These are phyloP conservation scores for Magnolia changhungtana DNA, from an alignment of 164 flowering plant species.

Conservation along the genomic window DNA sequence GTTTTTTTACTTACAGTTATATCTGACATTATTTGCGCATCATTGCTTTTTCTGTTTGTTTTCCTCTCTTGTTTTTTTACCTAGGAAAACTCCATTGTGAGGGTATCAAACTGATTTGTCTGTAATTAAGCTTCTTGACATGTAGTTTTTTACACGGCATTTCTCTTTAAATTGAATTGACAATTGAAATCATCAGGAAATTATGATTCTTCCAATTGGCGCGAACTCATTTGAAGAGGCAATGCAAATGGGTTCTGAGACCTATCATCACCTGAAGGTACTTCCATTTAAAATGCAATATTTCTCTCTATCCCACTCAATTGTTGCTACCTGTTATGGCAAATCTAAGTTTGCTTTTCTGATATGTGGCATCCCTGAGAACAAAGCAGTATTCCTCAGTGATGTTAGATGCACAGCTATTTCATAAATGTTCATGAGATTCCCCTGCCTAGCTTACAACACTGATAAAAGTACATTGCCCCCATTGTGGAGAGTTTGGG, in stretches of 20 bases:
- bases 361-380: neutral
- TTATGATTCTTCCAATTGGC: conserved; percentile 89
- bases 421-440: too few relatives aligned
- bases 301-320: neutral
- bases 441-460: too few relatives aligned
- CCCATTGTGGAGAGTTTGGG: too few relatives aligned
- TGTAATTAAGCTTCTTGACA: neutral
- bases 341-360: neutral
- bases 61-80: neutral
- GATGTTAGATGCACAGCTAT: too few relatives aligned
- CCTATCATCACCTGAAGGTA: conserved; percentile 96
- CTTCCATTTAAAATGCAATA: conserved; percentile 9
- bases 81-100: neutral
- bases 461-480: too few relatives aligned
- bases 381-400: neutral
- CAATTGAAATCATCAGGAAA: conserved; percentile 53
- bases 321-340: neutral
- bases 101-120: neutral
- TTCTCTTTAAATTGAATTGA: conserved; percentile 4
- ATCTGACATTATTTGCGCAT: too few relatives aligned
- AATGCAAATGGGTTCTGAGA: conserved; percentile 87
- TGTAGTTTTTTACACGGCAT: neutral
- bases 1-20: too few relatives aligned
- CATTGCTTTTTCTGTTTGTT: neutral
- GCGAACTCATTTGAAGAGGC: conserved; percentile 89